These are phyloP conservation scores for Phytophthora idaei DNA, from an alignment of 352 stramenopile genomes.

Conservation along the genomic window DNA sequence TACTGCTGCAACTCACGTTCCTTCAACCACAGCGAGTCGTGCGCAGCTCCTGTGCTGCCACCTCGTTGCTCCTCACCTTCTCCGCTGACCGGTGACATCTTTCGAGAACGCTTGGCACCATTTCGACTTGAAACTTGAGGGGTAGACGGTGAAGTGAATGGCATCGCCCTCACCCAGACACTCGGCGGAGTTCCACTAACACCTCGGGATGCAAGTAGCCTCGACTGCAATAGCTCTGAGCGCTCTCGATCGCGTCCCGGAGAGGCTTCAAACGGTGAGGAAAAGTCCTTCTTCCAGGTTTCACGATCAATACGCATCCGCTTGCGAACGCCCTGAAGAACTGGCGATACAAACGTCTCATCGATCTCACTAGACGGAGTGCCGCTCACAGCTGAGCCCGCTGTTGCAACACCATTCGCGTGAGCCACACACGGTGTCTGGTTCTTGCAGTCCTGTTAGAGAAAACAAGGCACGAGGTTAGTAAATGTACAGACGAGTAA, in stretches of 20 bases:
- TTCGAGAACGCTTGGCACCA: constrained; percentile 20
- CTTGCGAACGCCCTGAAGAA: constrained; percentile 58
- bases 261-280: constrained; percentile 66
- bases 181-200: constrained; percentile 11
- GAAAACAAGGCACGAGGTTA: background rate
- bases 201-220: constrained; percentile 34
- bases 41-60: background rate
- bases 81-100: constrained; percentile 31
- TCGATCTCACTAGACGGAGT: constrained; percentile 45
- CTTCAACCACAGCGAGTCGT: constrained; percentile 15
- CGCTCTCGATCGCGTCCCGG: constrained; percentile 53
- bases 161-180: constrained; percentile 25
- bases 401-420: constrained; percentile 30
- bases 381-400: constrained; percentile 18
- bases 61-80: constrained; percentile 18
- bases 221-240: constrained; percentile 57
- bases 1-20: constrained; percentile 19
- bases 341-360: constrained; percentile 67
- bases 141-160: constrained; percentile 22
- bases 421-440: constrained; percentile 58
- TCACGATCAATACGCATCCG: constrained; percentile 71
- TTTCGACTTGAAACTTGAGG: constrained; percentile 22
- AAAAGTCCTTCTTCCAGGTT: constrained; percentile 73
- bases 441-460: constrained; percentile 78
- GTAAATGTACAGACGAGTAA: constrained; percentile 11